Evolutionary conservation across 2,329 filamentous ascomycete genomes (phyloP).

Genomic region (Diaporthe helianthi): DNA sequence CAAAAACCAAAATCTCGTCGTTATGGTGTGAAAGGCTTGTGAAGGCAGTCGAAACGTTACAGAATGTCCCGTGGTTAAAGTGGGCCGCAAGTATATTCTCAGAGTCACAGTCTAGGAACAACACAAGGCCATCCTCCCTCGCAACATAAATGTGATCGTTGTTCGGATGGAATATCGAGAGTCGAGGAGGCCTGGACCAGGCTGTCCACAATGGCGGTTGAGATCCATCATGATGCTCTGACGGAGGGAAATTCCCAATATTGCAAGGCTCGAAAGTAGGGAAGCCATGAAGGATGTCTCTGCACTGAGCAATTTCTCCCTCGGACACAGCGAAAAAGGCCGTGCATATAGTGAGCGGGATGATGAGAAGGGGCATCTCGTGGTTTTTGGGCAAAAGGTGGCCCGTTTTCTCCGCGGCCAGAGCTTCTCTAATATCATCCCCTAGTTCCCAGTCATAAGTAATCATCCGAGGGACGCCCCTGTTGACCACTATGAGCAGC

Average conservation of each 20-base stretch:
- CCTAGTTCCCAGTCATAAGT: constrained; percentile 68
- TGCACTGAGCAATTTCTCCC: constrained; percentile 62
- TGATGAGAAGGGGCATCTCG: constrained; percentile 71
- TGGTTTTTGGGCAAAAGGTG: constrained; percentile 58
- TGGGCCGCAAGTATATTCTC: constrained; percentile 61
- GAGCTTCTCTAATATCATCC: constrained; percentile 53
- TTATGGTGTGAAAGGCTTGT: constrained; percentile 61
- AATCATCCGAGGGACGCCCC: constrained; percentile 58
- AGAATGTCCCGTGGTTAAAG: constrained; percentile 69
- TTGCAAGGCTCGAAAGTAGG: constrained; percentile 56
- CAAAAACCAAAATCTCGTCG: constrained; percentile 80
- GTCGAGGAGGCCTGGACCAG: constrained; percentile 81
- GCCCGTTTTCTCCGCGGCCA: constrained; percentile 56
- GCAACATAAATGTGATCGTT: constrained; percentile 86
- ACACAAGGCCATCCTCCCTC: constrained; percentile 84
- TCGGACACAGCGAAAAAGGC: constrained; percentile 75
- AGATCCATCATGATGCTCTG: constrained; percentile 54
- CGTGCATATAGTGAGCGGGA: constrained; percentile 74
- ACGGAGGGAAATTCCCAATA: constrained; percentile 49
- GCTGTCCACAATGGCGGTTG: constrained; percentile 74
- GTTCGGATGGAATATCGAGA: constrained; percentile 64
- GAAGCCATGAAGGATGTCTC: constrained; percentile 59
- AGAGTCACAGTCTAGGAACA: constrained; percentile 72
- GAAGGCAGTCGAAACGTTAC: constrained; percentile 83
- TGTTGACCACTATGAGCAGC: constrained; percentile 65